Evolutionary conservation across 495 filamentous ascomycete genomes (phyloP).

Genomic region (Apiosordaria backusii): DNA sequence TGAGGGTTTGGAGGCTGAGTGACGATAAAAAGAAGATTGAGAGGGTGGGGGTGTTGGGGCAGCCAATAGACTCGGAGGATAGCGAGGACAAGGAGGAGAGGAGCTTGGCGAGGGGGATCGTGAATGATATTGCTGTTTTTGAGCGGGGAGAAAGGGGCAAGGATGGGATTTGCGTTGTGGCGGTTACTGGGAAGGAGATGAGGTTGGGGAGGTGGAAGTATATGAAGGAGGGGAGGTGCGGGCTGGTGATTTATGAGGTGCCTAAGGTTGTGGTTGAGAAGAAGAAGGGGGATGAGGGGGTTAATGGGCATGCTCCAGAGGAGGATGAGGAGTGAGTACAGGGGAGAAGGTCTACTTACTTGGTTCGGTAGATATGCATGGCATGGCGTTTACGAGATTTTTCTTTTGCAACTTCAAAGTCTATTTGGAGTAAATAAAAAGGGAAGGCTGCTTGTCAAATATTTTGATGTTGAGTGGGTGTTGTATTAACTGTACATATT

Average conservation of each 20-base stretch:
- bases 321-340: slow-evolving; percentile 15
- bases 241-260: slow-evolving; percentile 76
- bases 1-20: slow-evolving; percentile 80
- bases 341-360: background rate
- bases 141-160: slow-evolving; percentile 67
- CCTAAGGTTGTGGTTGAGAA: slow-evolving; percentile 41
- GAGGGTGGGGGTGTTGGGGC: slow-evolving; percentile 59
- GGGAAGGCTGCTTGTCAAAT: background rate
- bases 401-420: background rate
- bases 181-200: slow-evolving; percentile 81
- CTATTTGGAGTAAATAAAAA: background rate
- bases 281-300: slow-evolving; percentile 17
- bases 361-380: background rate
- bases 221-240: slow-evolving; percentile 63
- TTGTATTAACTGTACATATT: background rate
- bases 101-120: slow-evolving; percentile 59
- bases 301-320: slow-evolving; percentile 12
- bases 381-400: background rate
- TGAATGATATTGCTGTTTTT: slow-evolving; percentile 83
- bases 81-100: slow-evolving; percentile 10
- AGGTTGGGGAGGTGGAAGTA: slow-evolving; percentile 73
- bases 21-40: slow-evolving; percentile 79
- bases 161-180: slow-evolving; percentile 75
- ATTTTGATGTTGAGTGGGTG: background rate
- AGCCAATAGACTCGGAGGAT: slow-evolving; percentile 13